Percentiles rank a stretch among this genome's conserved stretches.
These are phyloP conservation scores for Aspergillus steynii DNA, from an alignment of 495 filamentous ascomycete species.

Conservation along the genomic window DNA sequence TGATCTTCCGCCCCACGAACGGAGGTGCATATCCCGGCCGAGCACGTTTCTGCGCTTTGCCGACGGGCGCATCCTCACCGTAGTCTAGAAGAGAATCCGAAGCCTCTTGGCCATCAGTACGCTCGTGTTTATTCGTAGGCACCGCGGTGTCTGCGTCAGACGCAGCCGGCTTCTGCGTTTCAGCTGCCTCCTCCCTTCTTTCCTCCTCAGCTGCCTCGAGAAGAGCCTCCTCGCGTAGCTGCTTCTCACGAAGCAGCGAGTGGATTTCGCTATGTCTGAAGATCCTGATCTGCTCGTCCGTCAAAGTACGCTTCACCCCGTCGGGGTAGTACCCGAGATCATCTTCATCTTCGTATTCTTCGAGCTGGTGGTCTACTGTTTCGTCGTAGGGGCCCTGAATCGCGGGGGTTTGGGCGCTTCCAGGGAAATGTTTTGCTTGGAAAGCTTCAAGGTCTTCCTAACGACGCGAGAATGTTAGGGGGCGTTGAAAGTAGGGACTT, in stretches of 20 bases:
- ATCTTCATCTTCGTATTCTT: slow-evolving; percentile 59
- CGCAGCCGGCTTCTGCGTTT: neutral
- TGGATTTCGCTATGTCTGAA: slow-evolving; percentile 91
- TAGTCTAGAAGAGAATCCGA: slow-evolving; percentile 16
- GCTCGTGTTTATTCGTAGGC: neutral
- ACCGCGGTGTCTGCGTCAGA: neutral
- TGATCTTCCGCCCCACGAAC: slow-evolving; percentile 33
- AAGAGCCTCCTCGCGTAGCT: slow-evolving; percentile 34
- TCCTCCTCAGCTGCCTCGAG: slow-evolving; percentile 14
- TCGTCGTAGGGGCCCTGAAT: slow-evolving; percentile 22
- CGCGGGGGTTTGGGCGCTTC: slow-evolving; percentile 12
- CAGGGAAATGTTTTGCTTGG: slow-evolving; percentile 63
- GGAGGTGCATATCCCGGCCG: slow-evolving; percentile 6
- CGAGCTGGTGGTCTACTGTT: slow-evolving; percentile 30
- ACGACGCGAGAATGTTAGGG: neutral
- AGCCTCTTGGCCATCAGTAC: neutral
- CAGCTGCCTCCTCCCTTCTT: neutral
- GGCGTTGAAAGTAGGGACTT: neutral
- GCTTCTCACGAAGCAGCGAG: slow-evolving; percentile 57
- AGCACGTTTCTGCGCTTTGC: neutral
- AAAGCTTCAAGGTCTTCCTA: slow-evolving; percentile 76
- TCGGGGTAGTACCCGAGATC: slow-evolving; percentile 86
- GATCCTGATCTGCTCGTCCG: slow-evolving; percentile 86
- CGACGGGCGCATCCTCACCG: slow-evolving; percentile 6
- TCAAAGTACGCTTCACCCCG: slow-evolving; percentile 86